A percentile compares a stretch with the other conserved stretches of the same genome.
Conservation (phyloP, 768 basidiomycete species). For the Paxillus rubicundulus region DNA sequence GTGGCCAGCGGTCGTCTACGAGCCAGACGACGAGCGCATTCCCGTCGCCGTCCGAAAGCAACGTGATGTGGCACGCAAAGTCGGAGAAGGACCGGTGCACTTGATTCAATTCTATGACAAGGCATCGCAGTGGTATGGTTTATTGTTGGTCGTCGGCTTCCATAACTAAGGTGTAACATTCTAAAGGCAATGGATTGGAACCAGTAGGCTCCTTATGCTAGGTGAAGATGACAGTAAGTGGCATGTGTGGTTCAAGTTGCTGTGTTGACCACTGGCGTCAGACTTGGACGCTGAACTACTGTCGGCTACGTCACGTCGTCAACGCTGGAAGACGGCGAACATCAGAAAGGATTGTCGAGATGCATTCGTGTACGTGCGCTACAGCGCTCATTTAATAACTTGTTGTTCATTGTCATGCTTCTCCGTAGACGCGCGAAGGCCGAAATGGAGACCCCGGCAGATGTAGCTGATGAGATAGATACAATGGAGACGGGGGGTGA, state of each 20-base stretch:
- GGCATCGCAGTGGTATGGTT: slow-evolving; percentile 54
- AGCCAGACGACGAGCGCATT: slow-evolving; percentile 56
- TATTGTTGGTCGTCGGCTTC: not conserved
- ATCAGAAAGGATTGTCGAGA: slow-evolving; percentile 55
- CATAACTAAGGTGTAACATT: not conserved
- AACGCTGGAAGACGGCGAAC: slow-evolving; percentile 57
- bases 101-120: slow-evolving; percentile 83
- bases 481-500: not conserved
- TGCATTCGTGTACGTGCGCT: slow-evolving; percentile 56
- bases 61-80: slow-evolving; percentile 29
- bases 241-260: not conserved
- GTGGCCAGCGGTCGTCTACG: slow-evolving; percentile 83
- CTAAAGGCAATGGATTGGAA: slow-evolving; percentile 60
- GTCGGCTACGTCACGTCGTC: slow-evolving; percentile 45
- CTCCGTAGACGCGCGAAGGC: slow-evolving; percentile 39
- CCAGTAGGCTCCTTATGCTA: slow-evolving; percentile 57
- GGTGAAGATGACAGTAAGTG: slow-evolving; percentile 67
- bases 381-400: not conserved
- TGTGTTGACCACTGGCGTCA: slow-evolving; percentile 26
- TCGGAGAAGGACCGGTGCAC: slow-evolving; percentile 46
- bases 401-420: not conserved
- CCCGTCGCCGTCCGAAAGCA: slow-evolving; percentile 39
- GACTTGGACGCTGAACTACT: slow-evolving; percentile 67
- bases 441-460: slow-evolving; percentile 45
- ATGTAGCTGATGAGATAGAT: slow-evolving; percentile 9